Evolutionary conservation across 1,139 yeast species (phyloP).

Genomic region (Geotrichum candidum): DNA sequence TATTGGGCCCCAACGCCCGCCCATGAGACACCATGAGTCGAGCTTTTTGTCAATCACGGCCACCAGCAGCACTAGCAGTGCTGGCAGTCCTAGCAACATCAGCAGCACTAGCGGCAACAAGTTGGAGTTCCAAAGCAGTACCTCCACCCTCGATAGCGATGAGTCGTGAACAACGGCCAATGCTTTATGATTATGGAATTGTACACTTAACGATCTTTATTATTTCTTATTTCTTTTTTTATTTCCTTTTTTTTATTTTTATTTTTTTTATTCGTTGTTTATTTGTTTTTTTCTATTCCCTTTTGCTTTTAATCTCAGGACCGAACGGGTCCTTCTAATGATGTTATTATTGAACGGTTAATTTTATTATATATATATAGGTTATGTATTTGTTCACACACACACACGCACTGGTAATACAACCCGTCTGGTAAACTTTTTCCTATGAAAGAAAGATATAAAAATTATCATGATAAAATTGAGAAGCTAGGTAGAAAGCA

Average conservation of each 20-base stretch:
- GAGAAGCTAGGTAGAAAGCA: too few species aligned
- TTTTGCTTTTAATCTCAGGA: background rate
- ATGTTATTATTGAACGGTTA: background rate
- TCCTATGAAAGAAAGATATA: too few species aligned
- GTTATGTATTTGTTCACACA: too few species aligned
- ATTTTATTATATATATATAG: too few species aligned
- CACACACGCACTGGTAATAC: too few species aligned
- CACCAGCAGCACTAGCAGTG: background rate
- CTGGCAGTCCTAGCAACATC: background rate
- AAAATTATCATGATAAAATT: too few species aligned
- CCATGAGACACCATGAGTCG: background rate
- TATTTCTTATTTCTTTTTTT: background rate
- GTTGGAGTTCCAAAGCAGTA: background rate
- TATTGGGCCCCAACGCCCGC: constrained; percentile 14
- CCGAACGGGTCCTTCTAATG: background rate
- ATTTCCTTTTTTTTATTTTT: background rate
- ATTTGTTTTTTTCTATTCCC: background rate
- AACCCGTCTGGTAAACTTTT: too few species aligned
- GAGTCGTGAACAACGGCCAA: background rate
- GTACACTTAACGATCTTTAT: background rate
- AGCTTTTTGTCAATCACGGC: background rate
- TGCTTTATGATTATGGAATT: background rate
- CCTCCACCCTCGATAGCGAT: background rate
- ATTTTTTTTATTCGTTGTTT: background rate
- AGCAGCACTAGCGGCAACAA: background rate